Percentiles rank a stretch among this genome's conserved stretches.
These are phyloP conservation scores for Citrullus mucosospermus DNA, from an alignment of 306 rosid species.

Conservation along the genomic window DNA sequence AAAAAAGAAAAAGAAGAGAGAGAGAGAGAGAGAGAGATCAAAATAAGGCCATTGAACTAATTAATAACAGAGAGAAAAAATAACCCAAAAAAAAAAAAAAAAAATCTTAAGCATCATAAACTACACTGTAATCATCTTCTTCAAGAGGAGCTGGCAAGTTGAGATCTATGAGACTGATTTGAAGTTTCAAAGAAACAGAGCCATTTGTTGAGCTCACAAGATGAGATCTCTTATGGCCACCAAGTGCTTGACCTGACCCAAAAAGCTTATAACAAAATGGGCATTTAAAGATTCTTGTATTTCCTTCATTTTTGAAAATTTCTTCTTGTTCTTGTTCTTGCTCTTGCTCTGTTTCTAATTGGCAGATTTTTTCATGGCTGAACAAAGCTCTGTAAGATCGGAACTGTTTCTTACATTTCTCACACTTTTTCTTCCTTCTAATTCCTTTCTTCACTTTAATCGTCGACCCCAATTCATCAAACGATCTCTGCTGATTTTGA, in stretches of 20 bases:
- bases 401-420: constrained; percentile 39
- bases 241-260: constrained; percentile 84
- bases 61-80: not conserved
- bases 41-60: not conserved
- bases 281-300: constrained; percentile 38
- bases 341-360: not conserved
- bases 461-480: not conserved
- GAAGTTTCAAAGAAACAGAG: constrained; percentile 6
- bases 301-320: constrained; percentile 6
- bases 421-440: constrained; percentile 35
- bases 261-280: constrained; percentile 61
- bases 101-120: constrained; percentile 35
- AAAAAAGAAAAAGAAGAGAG: not conserved
- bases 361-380: constrained; percentile 42
- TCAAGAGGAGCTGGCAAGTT: constrained; percentile 62
- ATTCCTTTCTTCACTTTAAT: constrained; percentile 20
- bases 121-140: constrained; percentile 48
- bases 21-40: not conserved
- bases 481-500: not conserved
- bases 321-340: constrained; percentile 11
- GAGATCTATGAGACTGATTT: constrained; percentile 55
- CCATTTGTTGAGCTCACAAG: constrained; percentile 6
- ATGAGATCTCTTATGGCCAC: constrained; percentile 90
- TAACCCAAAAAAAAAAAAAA: not conserved
- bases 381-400: constrained; percentile 59